Base-by-base conservation (phyloP, 2,329 filamentous ascomycete genomes). In the Fusarium pseudonygamai region DNA sequence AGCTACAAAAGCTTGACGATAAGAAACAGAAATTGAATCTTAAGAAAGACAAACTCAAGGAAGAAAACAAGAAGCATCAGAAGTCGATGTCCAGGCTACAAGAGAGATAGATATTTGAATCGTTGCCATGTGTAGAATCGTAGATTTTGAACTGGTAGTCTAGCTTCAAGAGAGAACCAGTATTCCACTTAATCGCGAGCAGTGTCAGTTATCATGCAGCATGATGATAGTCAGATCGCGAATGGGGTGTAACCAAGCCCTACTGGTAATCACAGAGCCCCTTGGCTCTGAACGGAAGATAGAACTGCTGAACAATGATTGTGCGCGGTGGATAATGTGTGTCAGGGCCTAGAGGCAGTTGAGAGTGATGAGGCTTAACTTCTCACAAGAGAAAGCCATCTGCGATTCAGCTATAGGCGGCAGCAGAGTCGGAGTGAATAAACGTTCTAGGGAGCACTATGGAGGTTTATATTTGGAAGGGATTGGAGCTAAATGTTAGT, bases 131-230 rank as follows among this genome's bases (percentile, higher is more conserved):
- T 22, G 22, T 24, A 18, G 11, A 18, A 50, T 1, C 11, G 6
- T 13, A 18, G 6, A 10, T 18, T 24, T 2, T 8, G 4, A 32
- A 18, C 46, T 3, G 6, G 3, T 5, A 18, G 1, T n/a, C 5
- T 32, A 32, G 28, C 28, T 15, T 14, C 22, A n/a, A n/a, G 8
- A 11, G 13, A 22, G 18, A 18, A 1, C 15, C 7, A 6, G 12
- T 26, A 18, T 18, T 18, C 1, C 16, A 24, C 42, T 43, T 8
- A 7, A 18, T 24, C 7, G 7, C 5, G 6, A 11, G 10, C 12
- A 40, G 39, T 40, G 12, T 22, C 37, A 40, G 12, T n/a, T 40
- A 7, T n/a, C 9, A 13, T 40, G 14, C 22, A n/a, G 22, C 13
- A 14, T 14, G 7, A 40, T 40, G 12, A 40, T 40, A 5, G 20